Percentiles rank a stretch among this genome's conserved stretches.
Evolutionary conservation across 495 filamentous ascomycete genomes (phyloP).

Genomic region (Penicillium riverlandense): DNA sequence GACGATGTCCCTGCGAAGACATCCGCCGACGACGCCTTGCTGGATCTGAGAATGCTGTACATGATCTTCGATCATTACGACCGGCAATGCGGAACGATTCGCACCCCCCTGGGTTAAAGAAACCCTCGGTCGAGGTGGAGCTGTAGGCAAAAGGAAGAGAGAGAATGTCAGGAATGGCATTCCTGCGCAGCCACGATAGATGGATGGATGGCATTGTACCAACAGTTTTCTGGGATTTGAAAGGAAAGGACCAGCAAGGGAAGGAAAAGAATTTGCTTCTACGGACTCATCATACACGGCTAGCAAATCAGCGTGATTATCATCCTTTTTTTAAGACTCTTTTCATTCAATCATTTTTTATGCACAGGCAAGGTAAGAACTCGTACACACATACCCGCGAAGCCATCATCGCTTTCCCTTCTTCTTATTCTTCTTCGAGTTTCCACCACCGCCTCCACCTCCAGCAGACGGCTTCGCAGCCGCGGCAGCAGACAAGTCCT

Average conservation of each 20-base stretch:
- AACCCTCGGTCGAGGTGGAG: background rate
- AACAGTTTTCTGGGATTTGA: too few relatives aligned
- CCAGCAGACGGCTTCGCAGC: slow-evolving; percentile 36
- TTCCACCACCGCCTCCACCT: slow-evolving; percentile 33
- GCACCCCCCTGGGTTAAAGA: slow-evolving; percentile 27
- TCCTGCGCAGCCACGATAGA: too few relatives aligned
- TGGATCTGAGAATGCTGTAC: slow-evolving; percentile 36
- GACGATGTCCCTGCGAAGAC: slow-evolving; percentile 38
- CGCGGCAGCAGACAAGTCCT: slow-evolving; percentile 26
- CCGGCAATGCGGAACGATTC: slow-evolving; percentile 36
- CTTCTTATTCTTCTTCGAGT: slow-evolving; percentile 65
- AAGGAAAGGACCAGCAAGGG: too few relatives aligned
- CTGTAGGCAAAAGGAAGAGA: too few relatives aligned
- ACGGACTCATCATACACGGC: too few relatives aligned
- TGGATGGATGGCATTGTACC: too few relatives aligned
- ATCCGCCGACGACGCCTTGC: slow-evolving; percentile 37
- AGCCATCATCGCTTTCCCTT: slow-evolving; percentile 58
- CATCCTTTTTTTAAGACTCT: too few relatives aligned
- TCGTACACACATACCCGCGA: too few relatives aligned
- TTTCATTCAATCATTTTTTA: background rate
- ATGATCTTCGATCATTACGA: slow-evolving; percentile 36
- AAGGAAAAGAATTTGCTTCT: too few relatives aligned
- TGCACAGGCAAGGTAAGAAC: background rate
- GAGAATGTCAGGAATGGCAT: too few relatives aligned
- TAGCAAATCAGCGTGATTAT: too few relatives aligned